phyloP scores from a whole-genome alignment of 306 rosid species.

The Pyrus communis region DNA sequence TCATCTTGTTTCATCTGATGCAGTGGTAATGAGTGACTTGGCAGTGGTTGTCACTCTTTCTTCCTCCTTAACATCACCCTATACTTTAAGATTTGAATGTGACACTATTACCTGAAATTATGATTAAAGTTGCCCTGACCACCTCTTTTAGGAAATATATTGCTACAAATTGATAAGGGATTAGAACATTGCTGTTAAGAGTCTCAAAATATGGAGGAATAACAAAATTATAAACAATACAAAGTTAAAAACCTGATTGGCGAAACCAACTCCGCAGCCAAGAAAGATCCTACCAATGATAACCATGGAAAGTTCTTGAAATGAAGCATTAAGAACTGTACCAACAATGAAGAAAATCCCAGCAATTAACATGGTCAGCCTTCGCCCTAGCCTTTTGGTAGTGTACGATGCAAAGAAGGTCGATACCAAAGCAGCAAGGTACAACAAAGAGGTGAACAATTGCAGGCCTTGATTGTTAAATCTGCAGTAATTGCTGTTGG shows the following conservation, averaged over 20 bases:
- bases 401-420: conserved; percentile 55
- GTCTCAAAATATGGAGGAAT: not conserved
- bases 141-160: too few relatives aligned
- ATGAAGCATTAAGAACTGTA: conserved; percentile 40
- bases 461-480: conserved; percentile 49
- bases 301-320: conserved; percentile 43
- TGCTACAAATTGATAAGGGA: not conserved
- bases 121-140: not conserved
- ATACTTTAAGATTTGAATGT: not conserved
- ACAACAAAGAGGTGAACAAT: conserved; percentile 57
- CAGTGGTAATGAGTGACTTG: too few relatives aligned
- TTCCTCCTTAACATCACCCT: too few relatives aligned
- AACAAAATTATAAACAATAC: not conserved
- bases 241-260: conserved; percentile 39
- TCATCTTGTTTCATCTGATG: too few relatives aligned
- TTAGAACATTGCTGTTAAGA: not conserved
- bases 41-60: too few relatives aligned
- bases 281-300: conserved; percentile 52
- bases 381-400: conserved; percentile 49
- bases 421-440: conserved; percentile 46
- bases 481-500: conserved; percentile 53
- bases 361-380: conserved; percentile 55
- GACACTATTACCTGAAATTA: not conserved
- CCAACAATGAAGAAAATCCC: conserved; percentile 58
- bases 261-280: conserved; percentile 73